Evolutionary conservation across 305 asterid genomes (phyloP).

Genomic region (Withania somnifera): DNA sequence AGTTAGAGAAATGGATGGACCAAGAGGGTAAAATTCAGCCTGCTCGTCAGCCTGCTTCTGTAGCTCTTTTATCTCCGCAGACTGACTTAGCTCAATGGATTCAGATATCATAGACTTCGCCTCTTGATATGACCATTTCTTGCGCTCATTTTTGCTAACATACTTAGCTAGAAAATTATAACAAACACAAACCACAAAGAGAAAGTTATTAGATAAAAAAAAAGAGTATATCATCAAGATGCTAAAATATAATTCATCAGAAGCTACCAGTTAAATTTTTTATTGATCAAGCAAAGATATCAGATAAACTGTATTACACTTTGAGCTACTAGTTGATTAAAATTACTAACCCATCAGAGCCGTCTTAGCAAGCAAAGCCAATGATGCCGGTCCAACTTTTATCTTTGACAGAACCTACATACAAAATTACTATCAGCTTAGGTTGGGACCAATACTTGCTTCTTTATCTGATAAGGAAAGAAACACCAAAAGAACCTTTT

Average conservation of each 20-base stretch:
- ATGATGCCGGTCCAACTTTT: constrained; percentile 84
- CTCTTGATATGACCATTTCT: constrained; percentile 59
- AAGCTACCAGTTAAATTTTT: background rate
- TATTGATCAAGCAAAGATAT: background rate
- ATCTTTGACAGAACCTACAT: constrained; percentile 82
- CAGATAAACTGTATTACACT: background rate
- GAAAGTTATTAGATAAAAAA: background rate
- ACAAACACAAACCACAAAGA: background rate
- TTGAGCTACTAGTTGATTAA: background rate
- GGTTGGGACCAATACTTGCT: background rate
- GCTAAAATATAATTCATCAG: background rate
- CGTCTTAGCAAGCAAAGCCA: constrained; percentile 78
- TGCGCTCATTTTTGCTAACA: constrained; percentile 71
- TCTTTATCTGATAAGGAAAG: background rate
- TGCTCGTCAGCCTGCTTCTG: constrained; percentile 71
- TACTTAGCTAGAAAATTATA: constrained; percentile 52
- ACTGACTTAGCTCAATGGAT: constrained; percentile 82
- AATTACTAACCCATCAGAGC: constrained; percentile 73
- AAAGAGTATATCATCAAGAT: background rate
- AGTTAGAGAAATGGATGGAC: constrained; percentile 86
- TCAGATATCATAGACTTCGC: constrained; percentile 65
- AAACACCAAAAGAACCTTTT: constrained; percentile 39
- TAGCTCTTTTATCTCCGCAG: constrained; percentile 51
- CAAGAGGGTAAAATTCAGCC: constrained; percentile 82
- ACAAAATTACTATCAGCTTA: background rate